Conservation (phyloP, 257 asterid genomes). For the Fraxinus cuspidata region DNA sequence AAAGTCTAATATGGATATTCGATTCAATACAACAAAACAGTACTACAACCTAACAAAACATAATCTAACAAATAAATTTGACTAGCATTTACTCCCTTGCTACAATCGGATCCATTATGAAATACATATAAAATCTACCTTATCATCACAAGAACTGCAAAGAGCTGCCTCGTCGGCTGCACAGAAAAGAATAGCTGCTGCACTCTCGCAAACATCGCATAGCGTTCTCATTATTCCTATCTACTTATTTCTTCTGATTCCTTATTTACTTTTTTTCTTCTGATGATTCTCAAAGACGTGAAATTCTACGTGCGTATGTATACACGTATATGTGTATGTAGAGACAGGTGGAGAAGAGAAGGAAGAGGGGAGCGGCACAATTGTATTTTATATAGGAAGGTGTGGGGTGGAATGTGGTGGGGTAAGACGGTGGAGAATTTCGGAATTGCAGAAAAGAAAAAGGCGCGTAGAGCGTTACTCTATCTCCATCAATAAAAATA, state of each 20-base stretch:
- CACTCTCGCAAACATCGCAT: conserved; percentile 92
- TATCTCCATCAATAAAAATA: not conserved
- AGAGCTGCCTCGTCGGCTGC: conserved; percentile 99
- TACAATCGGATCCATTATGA: conserved; percentile 20
- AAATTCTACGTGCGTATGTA: not conserved
- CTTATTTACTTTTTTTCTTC: conserved; percentile 11
- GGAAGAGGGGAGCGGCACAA: conserved; percentile 12
- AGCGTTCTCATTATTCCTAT: conserved; percentile 68
- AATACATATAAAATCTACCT: conserved; percentile 44
- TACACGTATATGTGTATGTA: not conserved
- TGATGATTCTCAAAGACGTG: not conserved
- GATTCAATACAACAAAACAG: not conserved
- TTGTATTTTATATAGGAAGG: not conserved
- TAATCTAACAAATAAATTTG: not conserved
- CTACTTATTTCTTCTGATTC: conserved; percentile 2
- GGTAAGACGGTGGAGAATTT: conserved; percentile 19
- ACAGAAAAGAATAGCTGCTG: conserved; percentile 87
- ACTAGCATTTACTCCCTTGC: not conserved
- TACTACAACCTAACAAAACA: not conserved
- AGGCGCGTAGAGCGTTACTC: conserved; percentile 23
- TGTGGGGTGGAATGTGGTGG: not conserved
- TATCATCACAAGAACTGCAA: conserved; percentile 80
- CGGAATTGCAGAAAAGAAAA: conserved; percentile 27
- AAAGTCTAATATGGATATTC: not conserved
- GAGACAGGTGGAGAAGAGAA: conserved; percentile 8